These are phyloP conservation scores for Xylariaceae sp. DNA, from an alignment of 2,329 filamentous ascomycete species.

Conservation along the genomic window DNA sequence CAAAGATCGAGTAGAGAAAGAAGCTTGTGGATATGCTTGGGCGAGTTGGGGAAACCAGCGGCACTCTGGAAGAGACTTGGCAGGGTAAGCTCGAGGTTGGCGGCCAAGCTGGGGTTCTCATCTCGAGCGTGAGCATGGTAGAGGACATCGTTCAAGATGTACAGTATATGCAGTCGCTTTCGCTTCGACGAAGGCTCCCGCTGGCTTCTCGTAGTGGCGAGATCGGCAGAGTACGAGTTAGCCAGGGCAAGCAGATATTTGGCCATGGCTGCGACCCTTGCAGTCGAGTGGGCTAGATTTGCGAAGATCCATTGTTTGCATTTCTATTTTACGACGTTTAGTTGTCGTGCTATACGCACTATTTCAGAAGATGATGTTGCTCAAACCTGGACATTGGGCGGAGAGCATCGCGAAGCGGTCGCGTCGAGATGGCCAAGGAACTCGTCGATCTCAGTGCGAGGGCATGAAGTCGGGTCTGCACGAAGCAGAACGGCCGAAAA, in stretches of 20 bases:
- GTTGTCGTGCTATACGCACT: conserved; percentile 34
- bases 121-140: conserved; percentile 60
- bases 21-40: conserved; percentile 64
- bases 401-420: conserved; percentile 67
- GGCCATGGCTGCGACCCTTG: conserved; percentile 62
- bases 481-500: conserved; percentile 70
- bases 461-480: conserved; percentile 65
- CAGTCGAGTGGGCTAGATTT: conserved; percentile 63
- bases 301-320: conserved; percentile 82
- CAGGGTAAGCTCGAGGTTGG: conserved; percentile 55
- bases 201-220: conserved; percentile 34
- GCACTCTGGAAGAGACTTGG: conserved; percentile 58
- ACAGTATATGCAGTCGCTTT: conserved; percentile 70
- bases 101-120: conserved; percentile 48
- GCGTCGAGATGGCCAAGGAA: conserved; percentile 64
- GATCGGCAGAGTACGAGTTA: conserved; percentile 47
- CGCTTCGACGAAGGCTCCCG: conserved; percentile 57
- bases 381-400: conserved; percentile 86
- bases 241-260: conserved; percentile 72
- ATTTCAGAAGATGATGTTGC: conserved; percentile 41
- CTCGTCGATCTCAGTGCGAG: conserved; percentile 63
- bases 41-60: conserved; percentile 54
- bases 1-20: conserved; percentile 63
- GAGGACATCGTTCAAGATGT: conserved; percentile 73
- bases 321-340: conserved; percentile 55